phyloP scores from a whole-genome alignment of 257 asterid species.

The Ilex aquifolium region DNA sequence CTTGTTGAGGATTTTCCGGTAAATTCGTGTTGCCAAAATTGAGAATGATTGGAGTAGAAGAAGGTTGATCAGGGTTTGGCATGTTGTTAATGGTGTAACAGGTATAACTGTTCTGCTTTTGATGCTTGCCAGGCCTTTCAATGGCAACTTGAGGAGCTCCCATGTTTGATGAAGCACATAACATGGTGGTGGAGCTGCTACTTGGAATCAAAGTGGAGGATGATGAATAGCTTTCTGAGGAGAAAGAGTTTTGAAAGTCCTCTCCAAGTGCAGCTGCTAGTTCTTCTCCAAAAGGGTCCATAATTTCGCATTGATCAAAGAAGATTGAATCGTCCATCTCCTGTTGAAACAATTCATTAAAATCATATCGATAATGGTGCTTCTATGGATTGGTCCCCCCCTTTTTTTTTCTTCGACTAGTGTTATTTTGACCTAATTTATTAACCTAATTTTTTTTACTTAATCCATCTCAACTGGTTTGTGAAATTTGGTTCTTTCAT shows the following conservation, averaged over 20 bases:
- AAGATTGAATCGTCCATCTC: background rate
- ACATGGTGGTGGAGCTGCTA: background rate
- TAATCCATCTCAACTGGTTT: too few species aligned
- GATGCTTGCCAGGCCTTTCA: background rate
- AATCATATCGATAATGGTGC: too few species aligned
- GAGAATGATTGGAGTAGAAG: background rate
- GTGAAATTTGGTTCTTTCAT: too few species aligned
- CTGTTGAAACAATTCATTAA: background rate
- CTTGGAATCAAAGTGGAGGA: background rate
- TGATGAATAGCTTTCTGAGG: background rate
- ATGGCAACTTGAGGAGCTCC: background rate
- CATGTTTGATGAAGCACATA: background rate
- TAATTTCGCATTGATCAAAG: background rate
- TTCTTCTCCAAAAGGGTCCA: background rate
- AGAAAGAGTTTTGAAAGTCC: background rate
- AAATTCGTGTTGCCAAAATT: constrained; percentile 4
- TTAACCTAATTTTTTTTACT: too few species aligned
- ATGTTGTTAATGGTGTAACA: background rate
- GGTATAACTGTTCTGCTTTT: background rate
- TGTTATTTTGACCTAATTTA: too few species aligned
- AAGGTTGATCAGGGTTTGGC: background rate
- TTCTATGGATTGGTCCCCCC: too few species aligned
- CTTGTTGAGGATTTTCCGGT: background rate
- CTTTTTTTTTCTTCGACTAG: too few species aligned
- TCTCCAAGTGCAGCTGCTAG: background rate